phyloP scores from a whole-genome alignment of 768 basidiomycete genomes.

The Amylocystis lapponica region DNA sequence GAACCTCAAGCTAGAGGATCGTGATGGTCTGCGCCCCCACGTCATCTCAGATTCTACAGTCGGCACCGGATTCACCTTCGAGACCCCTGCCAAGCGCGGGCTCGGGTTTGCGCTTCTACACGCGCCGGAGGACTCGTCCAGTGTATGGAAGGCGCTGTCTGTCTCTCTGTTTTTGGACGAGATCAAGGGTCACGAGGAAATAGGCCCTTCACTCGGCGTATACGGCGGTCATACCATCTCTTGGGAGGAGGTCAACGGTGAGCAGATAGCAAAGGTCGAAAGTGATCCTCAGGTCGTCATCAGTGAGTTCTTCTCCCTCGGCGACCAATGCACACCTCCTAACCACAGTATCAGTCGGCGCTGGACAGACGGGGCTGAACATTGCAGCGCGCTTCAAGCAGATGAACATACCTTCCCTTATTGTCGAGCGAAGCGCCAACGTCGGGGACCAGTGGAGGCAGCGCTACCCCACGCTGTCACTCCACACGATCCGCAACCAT shows the following conservation, averaged over 20 bases:
- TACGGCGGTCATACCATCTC: slow-evolving; percentile 32
- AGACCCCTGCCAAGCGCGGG: slow-evolving; percentile 27
- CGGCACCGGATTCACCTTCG: slow-evolving; percentile 29
- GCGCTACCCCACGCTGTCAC: slow-evolving; percentile 35
- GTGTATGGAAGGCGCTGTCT: slow-evolving; percentile 31
- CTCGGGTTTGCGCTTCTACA: slow-evolving; percentile 31
- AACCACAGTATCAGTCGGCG: slow-evolving; percentile 32
- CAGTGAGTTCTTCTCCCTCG: slow-evolving; percentile 21
- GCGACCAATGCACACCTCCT: too few species aligned
- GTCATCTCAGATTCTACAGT: slow-evolving; percentile 6
- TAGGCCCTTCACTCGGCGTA: slow-evolving; percentile 22
- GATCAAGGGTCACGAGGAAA: slow-evolving; percentile 32
- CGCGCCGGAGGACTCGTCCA: slow-evolving; percentile 10
- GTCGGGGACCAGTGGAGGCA: slow-evolving; percentile 40
- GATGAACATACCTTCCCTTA: slow-evolving; percentile 32
- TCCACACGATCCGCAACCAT: slow-evolving; percentile 32
- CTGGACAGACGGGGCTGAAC: slow-evolving; percentile 38
- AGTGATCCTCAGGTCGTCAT: slow-evolving; percentile 34
- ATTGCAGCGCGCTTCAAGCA: slow-evolving; percentile 38
- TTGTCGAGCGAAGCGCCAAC: slow-evolving; percentile 30
- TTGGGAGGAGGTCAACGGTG: slow-evolving; percentile 20
- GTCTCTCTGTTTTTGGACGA: slow-evolving; percentile 14
- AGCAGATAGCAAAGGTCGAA: slow-evolving; percentile 32
- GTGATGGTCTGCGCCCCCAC: slow-evolving; percentile 6
- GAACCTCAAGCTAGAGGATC: slow-evolving; percentile 14